phyloP scores from a whole-genome alignment of 2,329 filamentous ascomycete genomes.

The Immersiporthe knoxdaviesiana region DNA sequence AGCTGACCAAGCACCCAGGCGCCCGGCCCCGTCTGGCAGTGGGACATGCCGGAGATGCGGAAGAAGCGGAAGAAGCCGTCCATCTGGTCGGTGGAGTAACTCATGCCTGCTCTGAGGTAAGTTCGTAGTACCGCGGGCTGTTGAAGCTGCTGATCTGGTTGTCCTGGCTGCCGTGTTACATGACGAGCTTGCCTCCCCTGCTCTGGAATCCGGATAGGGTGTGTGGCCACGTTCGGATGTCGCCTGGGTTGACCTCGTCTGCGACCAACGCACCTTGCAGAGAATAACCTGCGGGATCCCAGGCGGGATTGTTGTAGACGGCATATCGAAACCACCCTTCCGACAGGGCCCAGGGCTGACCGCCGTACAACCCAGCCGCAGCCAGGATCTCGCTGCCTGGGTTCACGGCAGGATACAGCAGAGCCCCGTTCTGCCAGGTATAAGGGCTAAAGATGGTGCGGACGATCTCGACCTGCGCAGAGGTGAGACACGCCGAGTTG shows the following conservation, averaged over 20 bases:
- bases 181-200: conserved; percentile 50
- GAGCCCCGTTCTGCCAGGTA: conserved; percentile 31
- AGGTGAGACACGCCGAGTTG: conserved; percentile 36
- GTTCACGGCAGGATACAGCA: conserved; percentile 47
- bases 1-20: conserved; percentile 40
- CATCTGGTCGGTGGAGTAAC: conserved; percentile 37
- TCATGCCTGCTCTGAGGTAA: conserved; percentile 49
- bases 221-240: conserved; percentile 38
- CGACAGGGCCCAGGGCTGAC: conserved; percentile 46
- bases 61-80: conserved; percentile 55
- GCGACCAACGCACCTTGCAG: conserved; percentile 40
- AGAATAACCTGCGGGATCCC: conserved; percentile 44
- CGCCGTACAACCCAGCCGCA: conserved; percentile 42
- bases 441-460: conserved; percentile 32
- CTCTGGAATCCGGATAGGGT: conserved; percentile 42
- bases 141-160: conserved; percentile 48
- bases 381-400: conserved; percentile 49
- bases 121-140: conserved; percentile 52
- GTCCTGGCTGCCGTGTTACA: conserved; percentile 49
- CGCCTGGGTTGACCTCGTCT: conserved; percentile 31
- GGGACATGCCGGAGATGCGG: conserved; percentile 54
- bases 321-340: conserved; percentile 53
- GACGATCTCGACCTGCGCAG: conserved; percentile 27
- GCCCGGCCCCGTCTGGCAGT: conserved; percentile 52
- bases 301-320: conserved; percentile 46